Percentiles rank a stretch among this genome's conserved stretches.
These are phyloP conservation scores for Coemansia sp. DNA, from an alignment of 371 early-diverging fungal genomes.

Conservation along the genomic window DNA sequence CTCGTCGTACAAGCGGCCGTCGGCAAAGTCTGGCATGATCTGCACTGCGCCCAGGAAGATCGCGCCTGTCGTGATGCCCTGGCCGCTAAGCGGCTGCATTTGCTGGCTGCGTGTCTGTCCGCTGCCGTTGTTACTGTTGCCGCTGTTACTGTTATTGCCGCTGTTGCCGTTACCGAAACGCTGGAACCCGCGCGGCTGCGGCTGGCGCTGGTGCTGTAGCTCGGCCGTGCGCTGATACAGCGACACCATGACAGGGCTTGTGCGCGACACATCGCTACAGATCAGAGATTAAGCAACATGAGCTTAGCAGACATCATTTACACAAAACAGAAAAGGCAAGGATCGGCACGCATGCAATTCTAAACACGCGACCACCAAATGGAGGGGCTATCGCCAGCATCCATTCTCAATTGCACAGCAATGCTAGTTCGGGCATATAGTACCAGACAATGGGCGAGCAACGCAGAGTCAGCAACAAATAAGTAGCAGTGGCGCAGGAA, in stretches of 20 bases:
- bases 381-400: too few species aligned
- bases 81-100: slow-evolving; percentile 27
- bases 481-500: background rate
- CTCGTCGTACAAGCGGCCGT: slow-evolving; percentile 59
- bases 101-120: slow-evolving; percentile 31
- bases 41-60: slow-evolving; percentile 70
- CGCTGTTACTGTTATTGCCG: slow-evolving; percentile 1
- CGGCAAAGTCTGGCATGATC: slow-evolving; percentile 67
- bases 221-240: slow-evolving; percentile 77
- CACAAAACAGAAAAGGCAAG: slow-evolving; percentile 10
- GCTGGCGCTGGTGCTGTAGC: slow-evolving; percentile 50
- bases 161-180: slow-evolving; percentile 32
- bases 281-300: background rate
- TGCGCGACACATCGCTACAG: slow-evolving; percentile 85
- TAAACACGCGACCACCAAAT: background rate
- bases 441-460: slow-evolving; percentile 1
- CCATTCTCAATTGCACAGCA: too few species aligned
- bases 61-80: slow-evolving; percentile 57
- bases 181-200: slow-evolving; percentile 46
- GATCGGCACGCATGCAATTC: slow-evolving; percentile 8
- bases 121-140: slow-evolving; percentile 6
- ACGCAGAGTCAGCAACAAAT: background rate
- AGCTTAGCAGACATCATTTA: too few species aligned
- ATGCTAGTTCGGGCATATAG: background rate
- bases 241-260: slow-evolving; percentile 77